A percentile compares a stretch with the other conserved stretches of the same genome.
phyloP scores from a whole-genome alignment of 2,329 filamentous ascomycete species.

The Exophiala dermatitidis region DNA sequence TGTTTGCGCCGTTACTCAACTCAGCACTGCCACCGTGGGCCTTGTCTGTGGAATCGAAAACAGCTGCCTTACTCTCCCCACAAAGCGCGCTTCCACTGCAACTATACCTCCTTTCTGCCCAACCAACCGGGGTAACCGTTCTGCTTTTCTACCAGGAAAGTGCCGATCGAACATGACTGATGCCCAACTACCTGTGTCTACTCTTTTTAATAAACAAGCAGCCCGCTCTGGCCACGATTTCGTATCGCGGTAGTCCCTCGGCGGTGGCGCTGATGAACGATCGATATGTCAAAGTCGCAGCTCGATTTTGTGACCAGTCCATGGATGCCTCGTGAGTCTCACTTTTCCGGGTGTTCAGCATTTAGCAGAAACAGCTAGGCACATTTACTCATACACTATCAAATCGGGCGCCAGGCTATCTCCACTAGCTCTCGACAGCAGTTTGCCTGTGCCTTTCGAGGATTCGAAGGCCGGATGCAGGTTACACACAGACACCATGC shows the following conservation, averaged over 20 bases:
- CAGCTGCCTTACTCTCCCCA: constrained; percentile 9
- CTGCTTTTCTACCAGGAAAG: constrained; percentile 5
- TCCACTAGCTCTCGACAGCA: constrained; percentile 1
- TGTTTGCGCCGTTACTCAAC: not conserved
- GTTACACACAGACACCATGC: not conserved
- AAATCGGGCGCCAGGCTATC: constrained; percentile 3
- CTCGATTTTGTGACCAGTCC: not conserved
- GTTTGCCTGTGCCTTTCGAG: constrained; percentile 1
- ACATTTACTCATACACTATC: not conserved
- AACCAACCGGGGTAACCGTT: constrained; percentile 4
- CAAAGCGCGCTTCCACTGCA: not conserved
- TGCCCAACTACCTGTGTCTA: constrained; percentile 10
- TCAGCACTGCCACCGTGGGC: not conserved
- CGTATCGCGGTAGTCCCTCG: too few relatives aligned
- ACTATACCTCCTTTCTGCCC: constrained; percentile 4
- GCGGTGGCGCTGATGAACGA: not conserved
- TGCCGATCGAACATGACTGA: constrained; percentile 13
- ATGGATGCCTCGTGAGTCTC: not conserved
- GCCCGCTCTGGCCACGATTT: not conserved
- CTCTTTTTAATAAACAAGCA: not conserved
- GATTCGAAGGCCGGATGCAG: not conserved
- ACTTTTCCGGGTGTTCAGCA: constrained; percentile 1
- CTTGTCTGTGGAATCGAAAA: not conserved
- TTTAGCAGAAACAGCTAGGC: not conserved
- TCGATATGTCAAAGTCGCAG: not conserved